A percentile compares a stretch with the other conserved stretches of the same genome.
Conservation (phyloP, 176 grass and related monocot species). For the Thalia dealbata region DNA sequence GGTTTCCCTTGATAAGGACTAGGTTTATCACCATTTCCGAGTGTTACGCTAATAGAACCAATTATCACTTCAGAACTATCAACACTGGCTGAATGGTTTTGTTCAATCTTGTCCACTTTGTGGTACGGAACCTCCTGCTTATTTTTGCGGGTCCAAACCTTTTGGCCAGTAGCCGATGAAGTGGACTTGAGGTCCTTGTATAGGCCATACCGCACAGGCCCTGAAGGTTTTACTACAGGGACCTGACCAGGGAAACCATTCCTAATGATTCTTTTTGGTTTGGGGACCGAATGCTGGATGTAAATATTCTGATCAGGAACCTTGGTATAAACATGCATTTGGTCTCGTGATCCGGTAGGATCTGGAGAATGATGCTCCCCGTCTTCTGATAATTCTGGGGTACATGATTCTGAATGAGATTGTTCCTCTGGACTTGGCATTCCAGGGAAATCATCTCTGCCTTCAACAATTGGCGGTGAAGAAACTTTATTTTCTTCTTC, state of each 20-base stretch:
- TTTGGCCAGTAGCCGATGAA: conserved; percentile 20
- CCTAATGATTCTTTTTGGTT: conserved; percentile 18
- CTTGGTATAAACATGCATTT: conserved; percentile 7
- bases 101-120: conserved; percentile 20
- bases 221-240: conserved; percentile 19
- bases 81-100: conserved; percentile 3
- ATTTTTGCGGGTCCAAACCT: conserved; percentile 36
- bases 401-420: conserved; percentile 28
- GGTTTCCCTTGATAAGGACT: conserved; percentile 8
- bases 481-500: conserved; percentile 8
- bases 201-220: conserved; percentile 17
- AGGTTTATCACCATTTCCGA: conserved; percentile 25
- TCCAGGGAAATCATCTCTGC: neutral
- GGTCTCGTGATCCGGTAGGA: conserved; percentile 11
- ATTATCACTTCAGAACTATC: conserved; percentile 54
- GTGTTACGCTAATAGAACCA: conserved; percentile 71
- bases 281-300: neutral
- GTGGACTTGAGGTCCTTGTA: conserved; percentile 33
- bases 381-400: conserved; percentile 20
- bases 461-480: neutral
- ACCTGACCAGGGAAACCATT: conserved; percentile 10
- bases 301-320: conserved; percentile 9
- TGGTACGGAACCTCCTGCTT: conserved; percentile 23
- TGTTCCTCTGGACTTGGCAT: conserved; percentile 23
- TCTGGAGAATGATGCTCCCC: conserved; percentile 3